A percentile compares a stretch with the other conserved stretches of the same genome.
Conservation (phyloP, 2,329 filamentous ascomycete genomes). For the Colletotrichum sp. region DNA sequence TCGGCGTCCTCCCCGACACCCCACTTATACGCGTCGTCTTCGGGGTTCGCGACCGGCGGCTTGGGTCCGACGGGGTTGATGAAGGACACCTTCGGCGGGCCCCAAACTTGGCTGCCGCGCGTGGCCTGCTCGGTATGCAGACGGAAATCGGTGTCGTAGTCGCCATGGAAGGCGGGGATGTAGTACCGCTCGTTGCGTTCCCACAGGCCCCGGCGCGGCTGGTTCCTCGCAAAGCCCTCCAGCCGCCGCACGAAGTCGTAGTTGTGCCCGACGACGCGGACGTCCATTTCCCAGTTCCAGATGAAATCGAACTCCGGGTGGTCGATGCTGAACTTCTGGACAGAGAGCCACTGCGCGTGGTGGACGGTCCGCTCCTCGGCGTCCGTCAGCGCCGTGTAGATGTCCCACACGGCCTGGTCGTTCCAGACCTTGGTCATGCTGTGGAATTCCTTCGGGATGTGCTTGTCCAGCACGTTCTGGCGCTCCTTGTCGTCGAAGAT, state of each 20-base stretch:
- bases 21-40: slow-evolving; percentile 73
- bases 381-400: slow-evolving; percentile 78
- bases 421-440: slow-evolving; percentile 78
- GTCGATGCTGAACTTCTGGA: slow-evolving; percentile 77
- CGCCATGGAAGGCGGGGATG: slow-evolving; percentile 71
- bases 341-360: slow-evolving; percentile 70
- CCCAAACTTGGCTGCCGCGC: slow-evolving; percentile 68
- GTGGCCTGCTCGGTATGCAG: slow-evolving; percentile 61
- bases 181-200: slow-evolving; percentile 77
- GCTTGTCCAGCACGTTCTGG: slow-evolving; percentile 61
- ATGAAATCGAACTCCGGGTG: slow-evolving; percentile 81
- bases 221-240: slow-evolving; percentile 64
- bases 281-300: slow-evolving; percentile 91
- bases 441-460: slow-evolving; percentile 72
- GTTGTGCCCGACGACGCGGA: slow-evolving; percentile 79
- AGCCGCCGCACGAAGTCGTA: slow-evolving; percentile 78
- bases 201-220: slow-evolving; percentile 76
- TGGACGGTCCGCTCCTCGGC: slow-evolving; percentile 59
- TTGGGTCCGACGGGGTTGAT: slow-evolving; percentile 66
- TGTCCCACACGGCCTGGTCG: slow-evolving; percentile 73
- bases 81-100: slow-evolving; percentile 62
- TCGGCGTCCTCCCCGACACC: slow-evolving; percentile 79
- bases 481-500: slow-evolving; percentile 67
- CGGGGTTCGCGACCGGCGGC: slow-evolving; percentile 62
- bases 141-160: slow-evolving; percentile 71